Conservation (phyloP, 768 basidiomycete species). For the Rhizopogon roseolus region DNA sequence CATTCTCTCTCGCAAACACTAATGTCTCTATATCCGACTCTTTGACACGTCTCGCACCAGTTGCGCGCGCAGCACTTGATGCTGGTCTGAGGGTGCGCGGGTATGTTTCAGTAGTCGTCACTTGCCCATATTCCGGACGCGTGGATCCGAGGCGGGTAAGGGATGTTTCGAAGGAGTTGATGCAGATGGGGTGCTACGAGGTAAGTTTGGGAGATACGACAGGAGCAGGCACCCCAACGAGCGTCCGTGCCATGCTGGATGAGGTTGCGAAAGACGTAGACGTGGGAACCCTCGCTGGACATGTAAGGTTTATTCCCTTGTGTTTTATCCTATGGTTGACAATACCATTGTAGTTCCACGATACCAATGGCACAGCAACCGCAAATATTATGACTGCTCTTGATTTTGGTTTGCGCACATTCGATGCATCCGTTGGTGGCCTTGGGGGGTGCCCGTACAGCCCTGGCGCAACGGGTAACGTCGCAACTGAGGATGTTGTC, state of each 20-base stretch:
- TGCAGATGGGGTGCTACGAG: conserved; percentile 94
- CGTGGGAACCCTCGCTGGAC: conserved; percentile 65
- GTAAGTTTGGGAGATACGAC: conserved; percentile 91
- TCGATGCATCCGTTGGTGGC: conserved; percentile 83
- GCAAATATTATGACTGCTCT: conserved; percentile 73
- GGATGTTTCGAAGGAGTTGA: conserved; percentile 63
- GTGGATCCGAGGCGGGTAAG: conserved; percentile 62
- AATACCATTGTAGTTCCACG: conserved; percentile 61
- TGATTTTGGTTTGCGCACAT: conserved; percentile 68
- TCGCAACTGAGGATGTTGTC: conserved; percentile 88
- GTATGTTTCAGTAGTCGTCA: conserved; percentile 80
- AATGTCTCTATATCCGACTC: conserved; percentile 73
- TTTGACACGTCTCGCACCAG: conserved; percentile 54
- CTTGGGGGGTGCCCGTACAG: conserved; percentile 96
- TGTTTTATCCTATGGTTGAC: neutral
- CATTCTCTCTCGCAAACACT: conserved; percentile 81
- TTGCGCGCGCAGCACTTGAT: conserved; percentile 56
- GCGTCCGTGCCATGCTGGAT: conserved; percentile 63
- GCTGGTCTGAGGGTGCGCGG: conserved; percentile 70
- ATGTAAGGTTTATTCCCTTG: conserved; percentile 34
- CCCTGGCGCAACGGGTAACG: conserved; percentile 93
- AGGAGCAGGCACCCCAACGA: conserved; percentile 74
- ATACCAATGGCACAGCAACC: conserved; percentile 82
- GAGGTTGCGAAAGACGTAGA: conserved; percentile 60
- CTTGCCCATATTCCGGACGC: conserved; percentile 83